phyloP scores from a whole-genome alignment of 441 rosid genomes.

The Gossypium schwendimanii region DNA sequence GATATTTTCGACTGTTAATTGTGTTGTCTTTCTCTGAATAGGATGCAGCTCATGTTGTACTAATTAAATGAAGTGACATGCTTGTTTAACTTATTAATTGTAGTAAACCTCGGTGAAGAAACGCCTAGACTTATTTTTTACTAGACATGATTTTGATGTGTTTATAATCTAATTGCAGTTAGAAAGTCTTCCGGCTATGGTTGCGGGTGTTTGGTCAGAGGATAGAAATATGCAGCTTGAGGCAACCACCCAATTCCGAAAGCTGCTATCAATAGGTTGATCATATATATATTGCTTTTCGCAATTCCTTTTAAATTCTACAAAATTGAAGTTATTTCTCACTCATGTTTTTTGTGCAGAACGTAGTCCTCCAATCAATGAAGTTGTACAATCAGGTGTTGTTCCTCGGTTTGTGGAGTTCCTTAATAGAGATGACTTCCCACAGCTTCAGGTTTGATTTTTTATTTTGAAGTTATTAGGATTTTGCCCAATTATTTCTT shows the following conservation, averaged over 20 bases:
- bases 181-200: conserved; percentile 37
- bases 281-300: background rate
- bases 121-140: background rate
- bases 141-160: background rate
- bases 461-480: background rate
- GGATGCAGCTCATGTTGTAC: background rate
- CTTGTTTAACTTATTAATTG: background rate
- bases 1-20: background rate
- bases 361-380: conserved; percentile 42
- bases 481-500: background rate
- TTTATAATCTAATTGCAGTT: conserved; percentile 31
- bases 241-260: conserved; percentile 40
- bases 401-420: conserved; percentile 51
- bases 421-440: conserved; percentile 41
- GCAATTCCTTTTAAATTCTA: background rate
- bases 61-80: background rate
- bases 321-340: background rate
- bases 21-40: background rate
- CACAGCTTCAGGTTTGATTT: conserved; percentile 38
- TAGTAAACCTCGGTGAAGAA: background rate
- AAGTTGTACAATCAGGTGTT: conserved; percentile 45
- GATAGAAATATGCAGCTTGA: conserved; percentile 33
- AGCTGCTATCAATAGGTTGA: conserved; percentile 43
- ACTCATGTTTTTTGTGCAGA: conserved; percentile 24
- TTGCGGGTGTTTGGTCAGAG: conserved; percentile 39